These are phyloP conservation scores for Xerocomellus intermedius DNA, from an alignment of 768 basidiomycete species.

Conservation along the genomic window DNA sequence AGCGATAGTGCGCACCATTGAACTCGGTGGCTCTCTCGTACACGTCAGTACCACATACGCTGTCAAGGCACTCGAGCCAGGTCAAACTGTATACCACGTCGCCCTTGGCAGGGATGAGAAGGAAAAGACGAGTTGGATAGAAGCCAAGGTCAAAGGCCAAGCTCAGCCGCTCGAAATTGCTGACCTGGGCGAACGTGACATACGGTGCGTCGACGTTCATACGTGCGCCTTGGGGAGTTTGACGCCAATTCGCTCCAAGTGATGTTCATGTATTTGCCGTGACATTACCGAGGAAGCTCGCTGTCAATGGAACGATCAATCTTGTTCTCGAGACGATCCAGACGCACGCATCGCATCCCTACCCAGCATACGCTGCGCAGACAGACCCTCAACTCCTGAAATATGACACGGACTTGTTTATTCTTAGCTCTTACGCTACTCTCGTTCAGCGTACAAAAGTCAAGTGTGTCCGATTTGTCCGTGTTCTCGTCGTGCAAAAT, in stretches of 20 bases:
- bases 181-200: conserved; percentile 47
- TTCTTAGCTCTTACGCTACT: conserved; percentile 82
- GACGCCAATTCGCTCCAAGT: conserved; percentile 33
- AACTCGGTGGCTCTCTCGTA: conserved; percentile 86
- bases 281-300: conserved; percentile 58
- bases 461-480: conserved; percentile 49
- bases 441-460: conserved; percentile 84
- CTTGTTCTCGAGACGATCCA: conserved; percentile 78
- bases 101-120: conserved; percentile 63
- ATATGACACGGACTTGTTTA: conserved; percentile 74
- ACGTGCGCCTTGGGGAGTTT: conserved; percentile 4
- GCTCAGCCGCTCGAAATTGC: conserved; percentile 48
- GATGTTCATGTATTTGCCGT: conserved; percentile 58
- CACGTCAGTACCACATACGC: conserved; percentile 89
- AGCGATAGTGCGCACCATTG: conserved; percentile 83
- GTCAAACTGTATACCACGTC: conserved; percentile 63
- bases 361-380: conserved; percentile 73
- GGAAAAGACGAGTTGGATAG: conserved; percentile 70
- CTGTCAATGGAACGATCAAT: conserved; percentile 61
- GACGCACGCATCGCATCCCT: conserved; percentile 74
- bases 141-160: conserved; percentile 78
- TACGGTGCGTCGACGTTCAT: conserved; percentile 45
- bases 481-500: background rate
- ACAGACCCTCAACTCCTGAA: conserved; percentile 76
- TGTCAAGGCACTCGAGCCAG: conserved; percentile 66